Evolutionary conservation across 148 eudicot species (phyloP).

Genomic region (Simmondsia chinensis): DNA sequence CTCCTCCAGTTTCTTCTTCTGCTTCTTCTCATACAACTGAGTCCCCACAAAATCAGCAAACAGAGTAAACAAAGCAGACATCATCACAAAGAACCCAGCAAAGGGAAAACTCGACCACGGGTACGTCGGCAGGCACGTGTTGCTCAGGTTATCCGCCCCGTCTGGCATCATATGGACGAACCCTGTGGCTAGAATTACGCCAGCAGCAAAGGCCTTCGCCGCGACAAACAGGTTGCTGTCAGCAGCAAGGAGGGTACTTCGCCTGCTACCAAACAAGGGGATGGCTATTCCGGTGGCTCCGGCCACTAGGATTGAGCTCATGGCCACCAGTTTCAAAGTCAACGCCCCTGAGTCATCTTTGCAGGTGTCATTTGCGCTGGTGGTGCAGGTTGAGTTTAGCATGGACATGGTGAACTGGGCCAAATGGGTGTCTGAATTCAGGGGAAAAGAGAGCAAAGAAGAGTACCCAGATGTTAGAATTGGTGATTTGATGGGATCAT

Average conservation of each 20-base stretch:
- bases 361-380: slow-evolving; percentile 15
- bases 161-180: slow-evolving; percentile 95
- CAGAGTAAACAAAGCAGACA: slow-evolving; percentile 67
- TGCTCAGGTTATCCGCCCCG: slow-evolving; percentile 49
- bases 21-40: slow-evolving; percentile 75
- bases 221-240: slow-evolving; percentile 41
- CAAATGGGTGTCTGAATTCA: slow-evolving; percentile 20
- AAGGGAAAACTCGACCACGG: slow-evolving; percentile 91
- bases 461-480: too few relatives aligned
- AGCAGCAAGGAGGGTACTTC: slow-evolving; percentile 22
- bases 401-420: slow-evolving; percentile 16
- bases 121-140: slow-evolving; percentile 47
- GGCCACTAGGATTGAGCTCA: slow-evolving; percentile 32
- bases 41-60: slow-evolving; percentile 80
- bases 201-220: slow-evolving; percentile 52
- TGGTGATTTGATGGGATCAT: too few relatives aligned
- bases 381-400: slow-evolving; percentile 22
- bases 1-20: slow-evolving; percentile 32
- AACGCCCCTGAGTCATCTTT: slow-evolving; percentile 34
- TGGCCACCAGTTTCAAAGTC: slow-evolving; percentile 28
- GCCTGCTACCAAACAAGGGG: slow-evolving; percentile 31
- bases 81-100: slow-evolving; percentile 79
- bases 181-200: slow-evolving; percentile 54
- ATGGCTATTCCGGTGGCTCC: slow-evolving; percentile 35
- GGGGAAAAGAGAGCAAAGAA: too few relatives aligned